Base-by-base conservation (phyloP, 1,284 basidiomycete genomes). In the Cryptococcus jaspeensis region DNA sequence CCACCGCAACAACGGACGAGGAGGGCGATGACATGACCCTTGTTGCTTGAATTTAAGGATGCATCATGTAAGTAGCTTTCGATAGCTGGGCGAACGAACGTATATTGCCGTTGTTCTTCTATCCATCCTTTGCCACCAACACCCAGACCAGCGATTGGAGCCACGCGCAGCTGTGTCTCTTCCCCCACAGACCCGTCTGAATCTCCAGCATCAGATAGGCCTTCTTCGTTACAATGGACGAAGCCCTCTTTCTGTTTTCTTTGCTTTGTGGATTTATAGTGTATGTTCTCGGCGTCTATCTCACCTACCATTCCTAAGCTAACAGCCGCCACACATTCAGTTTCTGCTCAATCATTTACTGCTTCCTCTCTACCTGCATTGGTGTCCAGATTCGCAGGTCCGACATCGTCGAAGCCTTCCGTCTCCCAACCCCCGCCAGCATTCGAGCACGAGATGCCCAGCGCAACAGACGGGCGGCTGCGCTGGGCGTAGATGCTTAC, bases 341-440 rank as follows among this genome's bases (percentile, higher is more conserved):
- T 25, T 32, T 74, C 11, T 55, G 58, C 6, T 67, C 70, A 1
- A 54, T 77, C 47, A 67, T 75, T 16, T 77, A 70, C 59, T 74
- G 73, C 59, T 74, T 77, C 61, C 68, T 77, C 8, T 77, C 75
- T 1, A 71, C 73, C 0, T 77, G 75, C 40, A 56, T 75, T 0
- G 73, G 75, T 7, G 39, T 74, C 22, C 61, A 64, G 11, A 67
- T 75, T 23, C 67, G 75, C 5, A 62, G 66, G 0, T 64, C 69
- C 12, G 73, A 75, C 53, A 9, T 75, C 1, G 61, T 62, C 52
- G 69, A 73, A 42, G 75, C 75, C 1, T 43, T 76, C 42, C 45
- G 59, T 0, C 41, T 55, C 16, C 53, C 62, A 18, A 53, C 69
- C 5, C 51, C 56, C 8, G 28, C 55, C 3, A 43, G 25, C 37